Conservation (phyloP, 306 rosid species). For the Rosa multiflora region DNA sequence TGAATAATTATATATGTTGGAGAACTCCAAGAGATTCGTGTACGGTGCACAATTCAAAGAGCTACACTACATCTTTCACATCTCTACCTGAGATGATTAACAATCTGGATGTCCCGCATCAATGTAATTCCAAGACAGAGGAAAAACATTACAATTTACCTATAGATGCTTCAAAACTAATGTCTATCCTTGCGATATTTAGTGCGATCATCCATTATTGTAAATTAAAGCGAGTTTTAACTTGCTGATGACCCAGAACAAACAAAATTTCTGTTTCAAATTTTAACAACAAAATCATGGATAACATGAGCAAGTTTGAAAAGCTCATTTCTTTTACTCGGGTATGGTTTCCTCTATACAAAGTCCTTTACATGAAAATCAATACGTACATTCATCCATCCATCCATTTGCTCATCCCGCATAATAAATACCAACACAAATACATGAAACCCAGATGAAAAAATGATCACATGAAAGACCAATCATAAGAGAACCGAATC, state of each 20-base stretch:
- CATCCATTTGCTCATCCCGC: background rate
- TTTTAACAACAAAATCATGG: background rate
- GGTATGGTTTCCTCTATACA: background rate
- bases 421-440: background rate
- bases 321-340: constrained; percentile 2
- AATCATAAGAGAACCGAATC: background rate
- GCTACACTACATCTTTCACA: background rate
- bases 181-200: background rate
- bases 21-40: constrained; percentile 2
- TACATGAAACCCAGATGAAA: constrained; percentile 10
- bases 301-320: background rate
- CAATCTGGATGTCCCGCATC: background rate
- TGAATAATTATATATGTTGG: background rate
- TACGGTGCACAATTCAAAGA: background rate
- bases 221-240: background rate
- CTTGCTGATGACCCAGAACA: background rate
- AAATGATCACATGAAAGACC: constrained; percentile 14
- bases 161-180: too few species aligned
- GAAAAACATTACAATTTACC: background rate
- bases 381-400: background rate
- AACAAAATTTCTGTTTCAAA: background rate
- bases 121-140: background rate
- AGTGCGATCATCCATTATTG: background rate
- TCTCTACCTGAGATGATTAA: background rate
- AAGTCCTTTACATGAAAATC: background rate